Percentiles rank a stretch among this genome's conserved stretches.
Evolutionary conservation across 139 green algal species (phyloP).

Genomic region (Nannochloris sp.): DNA sequence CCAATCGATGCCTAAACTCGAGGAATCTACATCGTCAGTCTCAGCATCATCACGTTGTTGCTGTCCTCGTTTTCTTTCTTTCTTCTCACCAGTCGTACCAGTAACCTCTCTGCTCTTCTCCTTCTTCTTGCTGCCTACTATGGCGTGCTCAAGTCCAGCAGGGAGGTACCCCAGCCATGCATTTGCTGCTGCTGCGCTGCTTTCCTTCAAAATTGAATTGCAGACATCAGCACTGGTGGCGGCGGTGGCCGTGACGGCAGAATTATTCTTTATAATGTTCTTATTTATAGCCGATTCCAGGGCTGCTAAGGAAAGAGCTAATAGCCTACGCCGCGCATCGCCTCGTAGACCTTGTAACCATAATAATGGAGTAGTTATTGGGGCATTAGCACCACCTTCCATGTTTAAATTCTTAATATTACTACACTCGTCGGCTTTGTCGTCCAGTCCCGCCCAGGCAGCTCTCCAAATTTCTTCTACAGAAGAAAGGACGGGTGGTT

Average conservation of each 20-base stretch:
- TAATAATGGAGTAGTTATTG: not conserved
- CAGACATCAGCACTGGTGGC: not conserved
- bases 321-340: not conserved
- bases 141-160: not conserved
- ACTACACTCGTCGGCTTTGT: not conserved
- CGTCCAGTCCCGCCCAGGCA: not conserved
- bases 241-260: not conserved
- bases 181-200: not conserved
- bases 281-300: not conserved
- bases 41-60: not conserved
- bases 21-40: not conserved
- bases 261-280: too few species aligned
- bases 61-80: too few species aligned
- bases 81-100: not conserved
- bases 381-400: not conserved
- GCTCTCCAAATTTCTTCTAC: not conserved
- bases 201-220: not conserved
- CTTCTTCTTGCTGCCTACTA: not conserved
- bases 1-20: not conserved
- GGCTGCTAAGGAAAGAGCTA: not conserved
- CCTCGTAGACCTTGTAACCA: not conserved
- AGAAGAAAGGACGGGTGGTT: not conserved
- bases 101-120: not conserved
- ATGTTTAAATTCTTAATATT: not conserved
- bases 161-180: not conserved